These are phyloP conservation scores for Kwoniella pini DNA, from an alignment of 768 basidiomycete genomes.

Conservation along the genomic window DNA sequence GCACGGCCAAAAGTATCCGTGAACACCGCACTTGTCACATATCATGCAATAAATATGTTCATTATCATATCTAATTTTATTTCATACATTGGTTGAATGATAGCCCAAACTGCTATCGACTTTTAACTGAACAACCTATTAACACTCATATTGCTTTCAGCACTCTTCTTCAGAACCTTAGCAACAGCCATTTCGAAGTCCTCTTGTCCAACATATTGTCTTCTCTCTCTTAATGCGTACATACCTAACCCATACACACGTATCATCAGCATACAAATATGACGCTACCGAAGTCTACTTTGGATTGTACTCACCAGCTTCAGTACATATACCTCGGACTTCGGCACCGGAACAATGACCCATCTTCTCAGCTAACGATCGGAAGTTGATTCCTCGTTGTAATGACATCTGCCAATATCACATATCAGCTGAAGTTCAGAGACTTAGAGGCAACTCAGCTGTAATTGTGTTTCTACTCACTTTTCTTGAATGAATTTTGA, in stretches of 20 bases:
- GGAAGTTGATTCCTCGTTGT: slow-evolving; percentile 96
- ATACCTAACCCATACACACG: slow-evolving; percentile 64
- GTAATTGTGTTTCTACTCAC: slow-evolving; percentile 54
- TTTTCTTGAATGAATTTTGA: slow-evolving; percentile 95
- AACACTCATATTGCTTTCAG: slow-evolving; percentile 88
- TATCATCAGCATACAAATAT: neutral
- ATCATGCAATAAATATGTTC: slow-evolving; percentile 3
- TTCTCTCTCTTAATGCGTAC: slow-evolving; percentile 92
- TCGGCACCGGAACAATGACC: slow-evolving; percentile 98
- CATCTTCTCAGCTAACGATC: slow-evolving; percentile 97
- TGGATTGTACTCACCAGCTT: slow-evolving; percentile 69
- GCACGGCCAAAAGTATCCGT: too few species aligned
- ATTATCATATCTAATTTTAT: neutral
- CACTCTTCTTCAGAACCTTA: slow-evolving; percentile 95
- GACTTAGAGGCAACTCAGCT: too few species aligned
- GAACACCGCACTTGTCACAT: neutral
- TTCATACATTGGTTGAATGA: too few species aligned
- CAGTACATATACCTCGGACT: slow-evolving; percentile 94
- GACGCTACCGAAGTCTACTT: neutral
- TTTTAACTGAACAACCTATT: slow-evolving; percentile 78
- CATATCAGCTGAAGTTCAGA: too few species aligned
- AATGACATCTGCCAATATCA: slow-evolving; percentile 87
- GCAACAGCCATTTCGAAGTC: slow-evolving; percentile 99
- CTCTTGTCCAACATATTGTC: slow-evolving; percentile 97
- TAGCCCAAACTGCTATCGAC: too few species aligned